Conservation (phyloP, 345 rosid species). For the Lumnitzera littorea region DNA sequence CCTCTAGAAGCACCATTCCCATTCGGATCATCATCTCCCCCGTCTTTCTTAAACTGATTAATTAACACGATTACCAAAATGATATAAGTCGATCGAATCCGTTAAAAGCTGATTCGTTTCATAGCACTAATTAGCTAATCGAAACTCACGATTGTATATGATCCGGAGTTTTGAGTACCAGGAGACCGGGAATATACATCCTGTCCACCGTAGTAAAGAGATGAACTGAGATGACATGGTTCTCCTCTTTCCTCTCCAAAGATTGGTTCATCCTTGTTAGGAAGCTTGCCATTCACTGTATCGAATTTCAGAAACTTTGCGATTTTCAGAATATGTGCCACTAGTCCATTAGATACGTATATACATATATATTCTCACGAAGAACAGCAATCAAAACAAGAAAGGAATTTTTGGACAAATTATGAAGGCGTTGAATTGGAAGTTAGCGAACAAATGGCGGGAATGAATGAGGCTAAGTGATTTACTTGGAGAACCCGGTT, state of each 20-base stretch:
- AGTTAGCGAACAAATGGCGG: no score
- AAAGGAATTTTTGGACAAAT: no score
- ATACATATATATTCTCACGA: no score
- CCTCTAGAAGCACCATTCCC: slow-evolving; percentile 70
- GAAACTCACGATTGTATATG: slow-evolving; percentile 48
- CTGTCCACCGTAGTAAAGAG: slow-evolving; percentile 86
- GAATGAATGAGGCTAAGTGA: slow-evolving; percentile 8
- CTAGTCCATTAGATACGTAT: neutral
- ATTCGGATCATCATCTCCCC: slow-evolving; percentile 45
- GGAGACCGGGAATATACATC: slow-evolving; percentile 47
- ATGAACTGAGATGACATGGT: slow-evolving; percentile 78
- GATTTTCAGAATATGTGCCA: slow-evolving; percentile 4
- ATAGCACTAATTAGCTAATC: neutral
- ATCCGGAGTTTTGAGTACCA: slow-evolving; percentile 20
- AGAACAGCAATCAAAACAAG: no score
- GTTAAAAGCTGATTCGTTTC: neutral
- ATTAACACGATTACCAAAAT: neutral
- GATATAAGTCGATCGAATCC: neutral
- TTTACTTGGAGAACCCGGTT: slow-evolving; percentile 41
- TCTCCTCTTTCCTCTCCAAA: slow-evolving; percentile 42
- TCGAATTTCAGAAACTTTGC: neutral
- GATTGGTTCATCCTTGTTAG: slow-evolving; percentile 23
- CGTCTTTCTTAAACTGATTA: slow-evolving; percentile 49
- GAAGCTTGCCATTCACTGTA: slow-evolving; percentile 25
- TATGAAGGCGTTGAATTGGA: no score